phyloP scores from a whole-genome alignment of 805 yeast genomes.

The Brettanomyces bruxellensis region DNA sequence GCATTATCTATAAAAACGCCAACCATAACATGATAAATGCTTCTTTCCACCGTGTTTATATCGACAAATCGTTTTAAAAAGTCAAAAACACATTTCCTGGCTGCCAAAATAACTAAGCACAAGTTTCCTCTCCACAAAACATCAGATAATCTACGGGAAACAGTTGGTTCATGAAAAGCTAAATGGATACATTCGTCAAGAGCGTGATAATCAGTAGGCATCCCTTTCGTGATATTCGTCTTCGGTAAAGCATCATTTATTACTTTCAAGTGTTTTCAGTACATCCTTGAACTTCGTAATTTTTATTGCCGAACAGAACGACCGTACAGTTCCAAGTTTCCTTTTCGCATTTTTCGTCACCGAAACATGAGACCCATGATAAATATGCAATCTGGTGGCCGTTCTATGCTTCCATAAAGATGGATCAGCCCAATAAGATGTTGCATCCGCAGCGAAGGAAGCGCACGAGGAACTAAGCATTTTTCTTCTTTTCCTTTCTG shows the following conservation, averaged over 20 bases:
- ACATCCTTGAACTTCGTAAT: background rate
- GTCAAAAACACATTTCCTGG: too few relatives aligned
- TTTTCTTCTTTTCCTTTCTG: too few relatives aligned
- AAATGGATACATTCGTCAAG: background rate
- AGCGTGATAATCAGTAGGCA: background rate
- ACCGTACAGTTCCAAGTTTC: background rate
- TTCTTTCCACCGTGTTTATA: background rate
- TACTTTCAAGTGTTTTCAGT: background rate
- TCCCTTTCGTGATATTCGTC: background rate
- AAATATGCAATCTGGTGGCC: background rate
- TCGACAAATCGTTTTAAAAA: background rate
- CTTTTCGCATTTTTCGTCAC: background rate
- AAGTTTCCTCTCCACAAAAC: background rate
- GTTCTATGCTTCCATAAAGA: background rate
- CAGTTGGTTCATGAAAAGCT: background rate
- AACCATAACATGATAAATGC: background rate
- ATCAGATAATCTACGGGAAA: background rate
- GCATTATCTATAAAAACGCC: background rate
- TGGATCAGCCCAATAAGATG: too few relatives aligned
- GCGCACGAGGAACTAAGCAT: too few relatives aligned
- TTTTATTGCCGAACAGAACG: background rate
- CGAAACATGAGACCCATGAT: background rate
- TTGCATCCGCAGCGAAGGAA: too few relatives aligned
- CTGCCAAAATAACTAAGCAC: too few relatives aligned
- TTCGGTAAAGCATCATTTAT: background rate